phyloP scores from a whole-genome alignment of 2,329 filamentous ascomycete genomes.

The Claviceps cyperi region DNA sequence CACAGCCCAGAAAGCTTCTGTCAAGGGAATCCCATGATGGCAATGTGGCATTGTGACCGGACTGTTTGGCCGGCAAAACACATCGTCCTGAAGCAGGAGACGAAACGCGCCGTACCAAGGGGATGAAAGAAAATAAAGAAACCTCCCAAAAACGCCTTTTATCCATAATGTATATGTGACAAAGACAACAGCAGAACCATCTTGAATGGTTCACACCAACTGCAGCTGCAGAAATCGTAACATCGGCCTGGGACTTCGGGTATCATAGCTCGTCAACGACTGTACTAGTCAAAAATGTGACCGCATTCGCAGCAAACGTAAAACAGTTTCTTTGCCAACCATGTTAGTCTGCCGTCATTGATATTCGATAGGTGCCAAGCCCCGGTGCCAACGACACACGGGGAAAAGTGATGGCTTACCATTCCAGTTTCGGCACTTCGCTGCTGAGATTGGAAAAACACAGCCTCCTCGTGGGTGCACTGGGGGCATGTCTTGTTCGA shows the following conservation, averaged over 20 bases:
- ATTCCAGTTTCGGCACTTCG: constrained; percentile 95
- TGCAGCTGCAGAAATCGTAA: neutral
- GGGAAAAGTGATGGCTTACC: constrained; percentile 41
- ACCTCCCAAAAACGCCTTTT: neutral
- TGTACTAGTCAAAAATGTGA: constrained; percentile 55
- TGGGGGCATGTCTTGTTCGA: constrained; percentile 73
- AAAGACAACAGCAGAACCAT: neutral
- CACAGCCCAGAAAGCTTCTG: neutral
- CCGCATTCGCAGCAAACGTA: constrained; percentile 92
- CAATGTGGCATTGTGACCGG: neutral
- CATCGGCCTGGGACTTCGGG: neutral
- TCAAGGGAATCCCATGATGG: neutral
- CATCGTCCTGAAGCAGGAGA: neutral
- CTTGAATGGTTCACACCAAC: neutral
- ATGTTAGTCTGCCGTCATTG: constrained; percentile 6
- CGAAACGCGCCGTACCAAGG: neutral
- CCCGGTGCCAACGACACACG: neutral
- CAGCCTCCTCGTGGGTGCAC: constrained; percentile 78
- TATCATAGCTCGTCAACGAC: constrained; percentile 4
- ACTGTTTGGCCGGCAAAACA: neutral
- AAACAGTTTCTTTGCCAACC: constrained; percentile 61
- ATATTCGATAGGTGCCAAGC: neutral
- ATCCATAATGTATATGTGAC: neutral
- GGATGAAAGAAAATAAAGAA: neutral
- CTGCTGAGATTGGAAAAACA: constrained; percentile 98